Evolutionary conservation across 805 yeast species (phyloP), one percentile per base, ranked within the genome.

Genomic region (Zygosaccharomyces gambellarensis): DNA sequence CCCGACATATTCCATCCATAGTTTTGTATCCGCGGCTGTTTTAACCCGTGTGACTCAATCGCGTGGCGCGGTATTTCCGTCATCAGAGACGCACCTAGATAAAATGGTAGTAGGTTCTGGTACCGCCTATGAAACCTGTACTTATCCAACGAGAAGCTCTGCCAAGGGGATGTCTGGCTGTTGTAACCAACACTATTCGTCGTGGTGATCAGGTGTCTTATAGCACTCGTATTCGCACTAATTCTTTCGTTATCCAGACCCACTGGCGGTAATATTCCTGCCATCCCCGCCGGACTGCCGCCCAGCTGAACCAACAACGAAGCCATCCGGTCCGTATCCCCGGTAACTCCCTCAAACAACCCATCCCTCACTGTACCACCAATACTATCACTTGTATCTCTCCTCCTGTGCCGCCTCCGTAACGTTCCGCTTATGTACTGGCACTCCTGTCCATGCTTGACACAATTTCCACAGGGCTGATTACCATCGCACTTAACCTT

Each of bases 1-100:
- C 86, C 86, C n/a, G 76, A 69, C 78, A 81, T 67, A 59, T 82
- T 82, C 85, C 86, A 82, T 12, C 84, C 85, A 56, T 78, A 82
- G 45, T 73, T 76, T 58, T 82, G 84, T n/a, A 73, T 68, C 41
- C 85, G 63, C 4, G 85, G 85, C n/a, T 76, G 52, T 10, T 64
- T 57, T 11, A 79, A 69, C 12, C 66, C 59, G 21, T 62, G 54
- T 5, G 45, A 14, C 42, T 65, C 63, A 48, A 67, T 64, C 14
- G 70, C 69, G 5, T 64, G 64, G 7, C 67, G 54, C 8, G 79
- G 64, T 32, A 68, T 53, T 9, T 65, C 55, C 50, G 63, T 63
- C 49, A 72, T 52, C 10, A 65, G 52, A 19, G 62, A 53, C 5
- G 56, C 49, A 23, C 78, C 77, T 39, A 78, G 56, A 45, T 71